Evolutionary conservation across 2,329 filamentous ascomycete genomes (phyloP), one percentile per base, ranked within the genome.

Genomic region (Lachnellula willkommii): DNA sequence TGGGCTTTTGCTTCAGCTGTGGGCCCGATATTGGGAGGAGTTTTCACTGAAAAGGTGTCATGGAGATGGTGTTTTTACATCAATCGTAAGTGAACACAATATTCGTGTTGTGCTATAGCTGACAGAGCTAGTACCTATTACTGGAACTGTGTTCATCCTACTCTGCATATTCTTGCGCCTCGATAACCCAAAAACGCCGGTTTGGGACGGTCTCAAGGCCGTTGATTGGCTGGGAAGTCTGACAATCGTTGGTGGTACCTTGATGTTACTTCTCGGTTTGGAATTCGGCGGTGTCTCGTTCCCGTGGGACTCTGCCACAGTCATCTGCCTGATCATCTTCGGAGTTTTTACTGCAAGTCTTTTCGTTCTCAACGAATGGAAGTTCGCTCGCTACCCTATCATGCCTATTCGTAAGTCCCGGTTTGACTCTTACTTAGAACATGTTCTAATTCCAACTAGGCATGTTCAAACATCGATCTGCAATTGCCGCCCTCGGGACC

Each of bases 241-340:
- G 11, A 74, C 80, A 2, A 79, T 87, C 15, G 75, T 81, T 15
- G 88, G 87, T 43, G 89, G 87, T 20, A 92, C 89, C 0, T 76
- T 95, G 20, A 93, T 95, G 89, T 78, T 95, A 61, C 81, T 96
- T 4, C 83, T 96, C 43, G 92, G 90, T 0, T 81, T 96, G 11
- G 87, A 95, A 67, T 90, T 93, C 59, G 92, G 91, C 53, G 91
- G 90, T 49, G 81, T 90, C 51, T 77, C 78, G 22, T 83, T 82
- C 60, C 87, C 91, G 1, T 90, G 68, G 69, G 40, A 48, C 22
- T 70, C 68, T 11, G 60, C 63, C 4, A 66, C 54, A 6, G 68
- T 70, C 3, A 62, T 70, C 43, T 69, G 67, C 56, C 50, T 70
- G 81, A 85, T 51, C 84, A 89, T 51, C 77, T 89, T 45, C 80